Evolutionary conservation across 805 yeast species (phyloP), one percentile per base, ranked within the genome.

Genomic region (Wickerhamiella sergipiensis): DNA sequence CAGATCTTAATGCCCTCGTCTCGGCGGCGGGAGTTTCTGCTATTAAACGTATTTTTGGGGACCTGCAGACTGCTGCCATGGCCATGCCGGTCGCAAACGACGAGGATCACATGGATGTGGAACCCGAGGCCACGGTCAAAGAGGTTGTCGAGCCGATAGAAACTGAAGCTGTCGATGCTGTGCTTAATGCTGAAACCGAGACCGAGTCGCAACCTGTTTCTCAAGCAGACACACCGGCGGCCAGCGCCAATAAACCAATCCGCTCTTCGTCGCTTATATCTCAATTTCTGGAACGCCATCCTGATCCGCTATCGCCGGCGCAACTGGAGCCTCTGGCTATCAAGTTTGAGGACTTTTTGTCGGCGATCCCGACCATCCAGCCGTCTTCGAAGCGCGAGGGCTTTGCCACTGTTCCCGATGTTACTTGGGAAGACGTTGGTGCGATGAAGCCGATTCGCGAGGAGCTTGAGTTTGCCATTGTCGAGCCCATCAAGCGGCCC

Each of bases 301-400:
- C 97, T 1, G 72, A 80, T 9, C 89, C 95, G 12, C 71, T 92
- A 50, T 78, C 88, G 0, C 71, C 74, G 0, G 84, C 81, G 42
- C 95, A 90, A 63, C 71, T 92, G 29, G 81, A 72, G 17, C 85
- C 89, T 13, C 68, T 92, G 43, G 75, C 83, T 4, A 89, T 92
- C 50, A 80, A 77, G 1, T 81, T 79, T 55, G 81, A 76, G 13
- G 98, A 92, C 64, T 92, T 92, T 63, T 56, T 84, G 36, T 72
- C 77, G 10, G 97, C 97, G 1, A 68, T 92, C 40, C 97, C 97
- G 2, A 80, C 89, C 0, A 83, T 92, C 45, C 98, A 92, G 68
- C 98, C 98, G 10, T 86, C 97, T 0, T 95, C 97, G 0, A 90
- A 89, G 63, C 81, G 98, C 65, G 98, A 92, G 72, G 98, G 98